A percentile compares a stretch with the other conserved stretches of the same genome.
These are phyloP conservation scores for Mesostigma viride DNA, from an alignment of 139 green algal species.

Conservation along the genomic window DNA sequence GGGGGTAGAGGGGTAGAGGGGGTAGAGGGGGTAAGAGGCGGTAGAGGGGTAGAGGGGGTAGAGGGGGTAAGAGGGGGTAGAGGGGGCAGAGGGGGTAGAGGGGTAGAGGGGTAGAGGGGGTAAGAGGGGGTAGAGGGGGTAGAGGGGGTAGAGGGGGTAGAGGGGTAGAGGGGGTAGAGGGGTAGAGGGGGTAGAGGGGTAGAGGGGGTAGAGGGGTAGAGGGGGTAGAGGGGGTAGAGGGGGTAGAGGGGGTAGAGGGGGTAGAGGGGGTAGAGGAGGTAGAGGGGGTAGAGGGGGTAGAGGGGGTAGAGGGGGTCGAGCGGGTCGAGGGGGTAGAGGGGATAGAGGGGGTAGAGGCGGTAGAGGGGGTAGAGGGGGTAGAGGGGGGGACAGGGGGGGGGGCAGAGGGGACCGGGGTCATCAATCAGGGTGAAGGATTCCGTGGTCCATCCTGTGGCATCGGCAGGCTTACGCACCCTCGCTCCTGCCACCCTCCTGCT, in stretches of 20 bases:
- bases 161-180: background rate
- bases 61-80: too few relatives aligned
- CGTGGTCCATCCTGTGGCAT: too few relatives aligned
- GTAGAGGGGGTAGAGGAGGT: slow-evolving; percentile 9
- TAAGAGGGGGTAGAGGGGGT: background rate
- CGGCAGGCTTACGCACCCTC: background rate
- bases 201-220: background rate
- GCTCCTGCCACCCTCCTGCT: background rate
- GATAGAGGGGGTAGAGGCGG: too few relatives aligned
- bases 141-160: background rate
- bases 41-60: too few relatives aligned
- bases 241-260: background rate
- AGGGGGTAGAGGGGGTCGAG: background rate
- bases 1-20: background rate
- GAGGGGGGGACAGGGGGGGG: background rate
- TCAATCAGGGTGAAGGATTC: too few relatives aligned
- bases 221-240: background rate
- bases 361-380: background rate
- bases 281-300: background rate
- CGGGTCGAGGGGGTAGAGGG: background rate
- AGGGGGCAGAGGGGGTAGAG: too few relatives aligned
- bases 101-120: too few relatives aligned
- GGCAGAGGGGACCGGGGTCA: too few relatives aligned
- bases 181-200: background rate
- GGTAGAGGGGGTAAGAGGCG: too few relatives aligned